A percentile compares a stretch with the other conserved stretches of the same genome.
These are phyloP conservation scores for Heracleum sosnowskyi DNA, from an alignment of 129 eudicot genomes.

Conservation along the genomic window DNA sequence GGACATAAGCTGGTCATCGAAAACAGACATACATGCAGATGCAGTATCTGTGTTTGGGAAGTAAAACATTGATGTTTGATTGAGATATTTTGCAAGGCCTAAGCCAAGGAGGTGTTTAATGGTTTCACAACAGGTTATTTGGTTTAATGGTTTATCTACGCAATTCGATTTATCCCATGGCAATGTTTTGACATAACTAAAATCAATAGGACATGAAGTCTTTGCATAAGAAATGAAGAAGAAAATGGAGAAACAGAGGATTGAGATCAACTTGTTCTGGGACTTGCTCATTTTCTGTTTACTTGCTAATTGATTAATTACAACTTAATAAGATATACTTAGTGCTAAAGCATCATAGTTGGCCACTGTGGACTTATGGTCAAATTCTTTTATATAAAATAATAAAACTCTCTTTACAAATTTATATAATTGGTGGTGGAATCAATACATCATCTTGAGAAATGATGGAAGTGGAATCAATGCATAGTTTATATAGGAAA, in stretches of 20 bases:
- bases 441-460: too few species aligned
- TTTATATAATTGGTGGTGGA: neutral
- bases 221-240: slow-evolving; percentile 11
- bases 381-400: neutral
- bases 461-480: neutral
- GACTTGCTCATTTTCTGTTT: slow-evolving; percentile 1
- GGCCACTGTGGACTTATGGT: neutral
- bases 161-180: slow-evolving; percentile 58
- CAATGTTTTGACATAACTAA: slow-evolving; percentile 39
- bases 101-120: slow-evolving; percentile 36
- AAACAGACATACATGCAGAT: slow-evolving; percentile 31
- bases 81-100: slow-evolving; percentile 55
- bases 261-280: neutral
- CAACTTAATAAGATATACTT: neutral
- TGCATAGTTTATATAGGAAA: too few species aligned
- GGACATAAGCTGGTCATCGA: slow-evolving; percentile 23
- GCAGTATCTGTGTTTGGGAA: slow-evolving; percentile 38
- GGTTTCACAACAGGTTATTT: slow-evolving; percentile 35
- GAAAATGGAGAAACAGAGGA: slow-evolving; percentile 4
- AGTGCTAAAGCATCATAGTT: slow-evolving; percentile 1
- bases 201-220: slow-evolving; percentile 60
- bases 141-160: slow-evolving; percentile 10
- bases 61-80: slow-evolving; percentile 34
- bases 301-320: neutral
- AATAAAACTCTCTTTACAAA: neutral